Base-by-base conservation (phyloP, 768 basidiomycete species). In the Boletus pseudopeckii region DNA sequence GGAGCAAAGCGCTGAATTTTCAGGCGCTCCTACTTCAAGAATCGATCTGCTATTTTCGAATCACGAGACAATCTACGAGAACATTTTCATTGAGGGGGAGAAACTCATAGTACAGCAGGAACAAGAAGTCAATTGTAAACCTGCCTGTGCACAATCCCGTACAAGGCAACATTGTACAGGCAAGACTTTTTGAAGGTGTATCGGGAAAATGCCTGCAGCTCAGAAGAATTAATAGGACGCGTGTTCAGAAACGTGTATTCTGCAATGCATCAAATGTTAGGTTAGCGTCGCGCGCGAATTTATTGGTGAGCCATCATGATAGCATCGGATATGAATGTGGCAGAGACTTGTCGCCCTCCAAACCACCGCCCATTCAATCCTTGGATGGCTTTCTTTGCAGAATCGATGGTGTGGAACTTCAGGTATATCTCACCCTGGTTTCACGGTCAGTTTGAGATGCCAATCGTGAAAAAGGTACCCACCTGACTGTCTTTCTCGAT, bases 361-460 rank as follows among this genome's bases (percentile, higher is more conserved):
- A 99, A 99, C 90, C 92, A 98, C 55, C 97, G 89, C 48, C 94
- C 92, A 62, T 97, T 94, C 50, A 99, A 81, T 63, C 92, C 91
- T 71, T 90, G 84, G 43, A 97, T 75, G 37, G 95, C 91, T 54
- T 85, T 82, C 67, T 86, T 87, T 32, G 97, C 92, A 11, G 82
- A 76, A 2, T 92, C 91, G 54, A 93, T 74, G 24, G 78, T 70
- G 54, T 83, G 81, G 64, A 98, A 98, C 73, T 96, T 92, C 69
- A 98, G 79, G 71, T 97, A 98, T 45, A 99, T 97, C 73, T 99
- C 94, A 64, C 97, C 96, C 92, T 98, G 64, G 22, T 22, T 48
- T 28, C 59, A 41, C 43, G 52, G 50, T 63, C 55, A 61, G 45
- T 15, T 46, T 33, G 28, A 56, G 33, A 58, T 40, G 6, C 33